A percentile compares a stretch with the other conserved stretches of the same genome.
Conservation (phyloP, 2,329 filamentous ascomycete genomes). For the Microdochium trichocladiopsis region DNA sequence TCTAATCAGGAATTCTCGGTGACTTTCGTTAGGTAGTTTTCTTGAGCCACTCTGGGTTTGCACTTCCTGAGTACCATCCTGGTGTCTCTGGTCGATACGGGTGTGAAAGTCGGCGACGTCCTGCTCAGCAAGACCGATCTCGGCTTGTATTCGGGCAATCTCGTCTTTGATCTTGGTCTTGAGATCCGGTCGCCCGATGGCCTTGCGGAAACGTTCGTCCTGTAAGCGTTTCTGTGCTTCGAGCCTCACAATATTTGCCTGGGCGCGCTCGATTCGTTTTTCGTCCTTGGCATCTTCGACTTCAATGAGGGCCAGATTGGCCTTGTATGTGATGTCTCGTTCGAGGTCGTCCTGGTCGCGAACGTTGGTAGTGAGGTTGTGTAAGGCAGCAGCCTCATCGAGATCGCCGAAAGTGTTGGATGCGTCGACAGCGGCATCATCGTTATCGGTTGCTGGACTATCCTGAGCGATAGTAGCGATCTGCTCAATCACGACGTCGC, state of each 20-base stretch:
- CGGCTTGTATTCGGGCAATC: slow-evolving; percentile 57
- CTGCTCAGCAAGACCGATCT: slow-evolving; percentile 56
- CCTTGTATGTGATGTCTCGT: slow-evolving; percentile 67
- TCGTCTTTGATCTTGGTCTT: slow-evolving; percentile 56
- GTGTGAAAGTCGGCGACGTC: slow-evolving; percentile 76
- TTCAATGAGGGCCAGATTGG: slow-evolving; percentile 51
- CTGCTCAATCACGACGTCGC: neutral
- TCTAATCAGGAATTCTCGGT: slow-evolving; percentile 83
- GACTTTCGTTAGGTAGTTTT: slow-evolving; percentile 70
- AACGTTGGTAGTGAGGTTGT: slow-evolving; percentile 59
- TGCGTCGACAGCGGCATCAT: slow-evolving; percentile 3
- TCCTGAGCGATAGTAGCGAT: neutral
- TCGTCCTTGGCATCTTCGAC: slow-evolving; percentile 57
- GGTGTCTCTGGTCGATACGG: slow-evolving; percentile 71
- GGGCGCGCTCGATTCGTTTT: slow-evolving; percentile 53
- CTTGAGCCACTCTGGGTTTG: slow-evolving; percentile 40
- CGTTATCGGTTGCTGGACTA: neutral
- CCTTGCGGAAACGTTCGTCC: slow-evolving; percentile 36
- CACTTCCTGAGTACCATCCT: slow-evolving; percentile 37
- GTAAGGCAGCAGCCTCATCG: slow-evolving; percentile 54
- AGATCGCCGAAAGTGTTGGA: slow-evolving; percentile 11
- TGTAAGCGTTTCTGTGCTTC: slow-evolving; percentile 56
- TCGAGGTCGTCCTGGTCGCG: slow-evolving; percentile 88
- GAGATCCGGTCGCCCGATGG: slow-evolving; percentile 36
- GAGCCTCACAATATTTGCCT: slow-evolving; percentile 49